Evolutionary conservation across 2,329 filamentous ascomycete species (phyloP).

Genomic region (Monilinia fructicola): DNA sequence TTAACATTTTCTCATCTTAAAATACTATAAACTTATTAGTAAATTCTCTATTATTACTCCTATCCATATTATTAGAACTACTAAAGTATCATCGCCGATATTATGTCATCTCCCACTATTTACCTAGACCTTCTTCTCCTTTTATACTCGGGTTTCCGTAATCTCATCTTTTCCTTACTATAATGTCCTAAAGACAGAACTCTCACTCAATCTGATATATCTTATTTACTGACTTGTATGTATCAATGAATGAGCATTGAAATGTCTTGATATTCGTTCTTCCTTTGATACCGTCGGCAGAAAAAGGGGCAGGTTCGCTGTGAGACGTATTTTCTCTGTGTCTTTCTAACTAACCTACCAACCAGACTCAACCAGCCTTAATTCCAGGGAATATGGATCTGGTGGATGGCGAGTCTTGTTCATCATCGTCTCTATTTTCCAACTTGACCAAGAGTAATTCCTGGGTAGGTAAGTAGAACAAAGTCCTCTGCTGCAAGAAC

Average conservation of each 20-base stretch:
- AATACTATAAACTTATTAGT: too few relatives aligned
- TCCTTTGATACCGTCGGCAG: background rate
- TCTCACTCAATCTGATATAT: background rate
- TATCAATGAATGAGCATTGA: background rate
- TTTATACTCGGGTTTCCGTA: slow-evolving; percentile 8
- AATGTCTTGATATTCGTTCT: background rate
- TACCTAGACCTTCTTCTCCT: background rate
- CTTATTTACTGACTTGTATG: background rate
- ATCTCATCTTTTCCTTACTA: too few relatives aligned
- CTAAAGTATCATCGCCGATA: background rate
- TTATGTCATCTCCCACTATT: background rate
- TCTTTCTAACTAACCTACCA: background rate
- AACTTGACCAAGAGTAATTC: too few relatives aligned
- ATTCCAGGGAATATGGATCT: too few relatives aligned
- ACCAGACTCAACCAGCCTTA: background rate
- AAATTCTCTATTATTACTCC: too few relatives aligned
- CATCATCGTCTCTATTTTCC: background rate
- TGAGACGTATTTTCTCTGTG: background rate
- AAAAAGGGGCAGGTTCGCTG: too few relatives aligned
- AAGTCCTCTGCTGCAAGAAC: background rate
- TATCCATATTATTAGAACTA: background rate
- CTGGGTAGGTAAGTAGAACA: background rate
- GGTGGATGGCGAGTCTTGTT: background rate
- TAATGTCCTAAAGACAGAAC: too few relatives aligned
- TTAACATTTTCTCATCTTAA: too few relatives aligned